Base-by-base conservation (phyloP, 441 rosid genomes). In the Erodium texanum region DNA sequence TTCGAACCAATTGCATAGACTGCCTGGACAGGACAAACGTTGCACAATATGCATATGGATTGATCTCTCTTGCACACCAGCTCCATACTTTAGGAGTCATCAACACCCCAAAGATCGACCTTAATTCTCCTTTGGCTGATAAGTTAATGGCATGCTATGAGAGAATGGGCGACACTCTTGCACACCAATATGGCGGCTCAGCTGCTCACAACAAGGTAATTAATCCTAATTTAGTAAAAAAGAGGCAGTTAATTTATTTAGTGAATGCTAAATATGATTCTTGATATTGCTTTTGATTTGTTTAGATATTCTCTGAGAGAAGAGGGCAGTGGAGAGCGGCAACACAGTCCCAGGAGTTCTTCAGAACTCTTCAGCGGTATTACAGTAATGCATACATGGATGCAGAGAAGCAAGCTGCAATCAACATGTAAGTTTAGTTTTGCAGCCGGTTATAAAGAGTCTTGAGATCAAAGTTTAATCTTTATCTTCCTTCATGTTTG, bases 291-390 rank as follows among this genome's bases (percentile, higher is more conserved):
- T 71, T 56, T 27, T 73, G 23, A 70, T 73, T 66, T 70, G 23
- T 20, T 50, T 76, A 95, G 98, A 89, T 92, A 78, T 92, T 95
- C 79, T 89, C 90, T 63, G 83, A 85, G 86, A 95, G 96, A 80
- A 83, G 99, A 76, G 99, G 99, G 63, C 99, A 92, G 80, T 95
- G 98, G 99, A 92, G 74, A 84, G 99, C 99, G n/a, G 97, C 99
- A 75, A 90, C 96, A 32, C 99, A 95, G 83, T 95, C 99, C 68
- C 99, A 95, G 82, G 99, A 95, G 77, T 90, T 95, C 79, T 89
- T 95, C 77, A 87, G 99, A 81, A 92, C 97, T 75, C 94, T 95
- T 76, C 99, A 92, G 73, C 93, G 99, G 41, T 90, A 92, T 74
- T 90, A 92, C 76, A 95, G 87, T 82, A 95, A 95, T 65, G 96